Evolutionary conservation across 306 rosid species (phyloP), one percentile per base, ranked within the genome.

Genomic region (Cicer bijugum): DNA sequence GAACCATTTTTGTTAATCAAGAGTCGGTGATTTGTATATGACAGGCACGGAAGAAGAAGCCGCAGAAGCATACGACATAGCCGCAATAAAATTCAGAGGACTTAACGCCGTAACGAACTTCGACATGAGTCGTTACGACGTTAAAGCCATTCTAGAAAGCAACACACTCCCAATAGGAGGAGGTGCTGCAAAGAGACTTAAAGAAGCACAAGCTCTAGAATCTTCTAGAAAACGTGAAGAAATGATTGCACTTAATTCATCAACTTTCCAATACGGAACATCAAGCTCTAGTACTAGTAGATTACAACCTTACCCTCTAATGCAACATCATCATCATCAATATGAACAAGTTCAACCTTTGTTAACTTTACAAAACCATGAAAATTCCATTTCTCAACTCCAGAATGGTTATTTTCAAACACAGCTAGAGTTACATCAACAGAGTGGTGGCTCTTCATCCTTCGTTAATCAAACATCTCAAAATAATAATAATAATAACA

Each of bases 41-140:
- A 28, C 33, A 59, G 99, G 95, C 48, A 95, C 99, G 0, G 97
- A 95, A 82, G 97, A 95, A 80, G 97, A 95, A 80, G 99, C 99
- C 37, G 99, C 99, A 33, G 99, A 95, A 77, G 99, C 99, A 2
- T 95, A 95, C 12, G 99, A 95, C 88, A 90, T 95, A 58, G 99
- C 99, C 0, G 99, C 99, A 0, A 95, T 95, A 66, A 95, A 95
- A 76, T 95, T 95, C 76, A 75, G 99, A 75, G 99, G 99, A 5
- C 86, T 95, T 0, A 95, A 90, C 16, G 99, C 99, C 0, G 99
- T 95, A 0, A 95, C 99, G 1, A 95, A 95, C 86, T 95, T 95
- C 6, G 99, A 95, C 85, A 95, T 91, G 99, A 90, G 75, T 9
- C 97, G 99, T 1, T 95, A 95, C 46, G 97, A 95, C 45, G 99